These are phyloP conservation scores for Drosera capensis DNA, from an alignment of 148 eudicot species.

Conservation along the genomic window DNA sequence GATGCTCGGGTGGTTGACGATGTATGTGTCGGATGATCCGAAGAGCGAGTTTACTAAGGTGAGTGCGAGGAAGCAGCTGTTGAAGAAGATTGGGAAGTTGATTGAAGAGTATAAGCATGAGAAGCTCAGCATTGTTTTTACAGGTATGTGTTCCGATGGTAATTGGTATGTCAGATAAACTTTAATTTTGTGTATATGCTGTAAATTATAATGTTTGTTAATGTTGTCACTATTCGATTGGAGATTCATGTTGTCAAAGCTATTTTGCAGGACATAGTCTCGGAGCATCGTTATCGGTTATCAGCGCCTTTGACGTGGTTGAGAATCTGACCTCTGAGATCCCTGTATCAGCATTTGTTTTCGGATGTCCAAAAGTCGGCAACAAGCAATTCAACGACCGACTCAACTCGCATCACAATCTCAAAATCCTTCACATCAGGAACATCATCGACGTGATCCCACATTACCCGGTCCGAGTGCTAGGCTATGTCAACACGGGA, in stretches of 20 bases:
- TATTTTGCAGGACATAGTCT: constrained; percentile 39
- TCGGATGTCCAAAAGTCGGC: constrained; percentile 81
- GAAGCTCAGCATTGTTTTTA: constrained; percentile 26
- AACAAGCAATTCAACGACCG: constrained; percentile 45
- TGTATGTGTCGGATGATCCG: constrained; percentile 45
- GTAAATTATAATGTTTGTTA: too few relatives aligned
- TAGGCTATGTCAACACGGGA: constrained; percentile 57
- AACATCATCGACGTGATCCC: constrained; percentile 72
- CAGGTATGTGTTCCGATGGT: constrained; percentile 1
- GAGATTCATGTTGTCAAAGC: too few relatives aligned
- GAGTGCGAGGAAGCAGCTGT: constrained; percentile 49
- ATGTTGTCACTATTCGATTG: too few relatives aligned
- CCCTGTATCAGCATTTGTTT: constrained; percentile 51
- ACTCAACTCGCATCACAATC: constrained; percentile 24
- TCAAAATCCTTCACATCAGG: constrained; percentile 49
- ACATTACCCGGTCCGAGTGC: constrained; percentile 37
- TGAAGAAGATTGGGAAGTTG: constrained; percentile 24
- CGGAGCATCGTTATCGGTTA: constrained; percentile 47
- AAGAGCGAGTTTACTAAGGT: constrained; percentile 51
- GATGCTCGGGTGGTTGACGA: constrained; percentile 60
- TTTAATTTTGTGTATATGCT: neutral
- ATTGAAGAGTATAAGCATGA: constrained; percentile 29
- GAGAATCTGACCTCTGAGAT: constrained; percentile 49
- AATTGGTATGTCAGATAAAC: too few relatives aligned
- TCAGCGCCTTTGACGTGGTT: constrained; percentile 58